phyloP scores from a whole-genome alignment of 2,329 filamentous ascomycete species.

The Fusarium pininemorale region DNA sequence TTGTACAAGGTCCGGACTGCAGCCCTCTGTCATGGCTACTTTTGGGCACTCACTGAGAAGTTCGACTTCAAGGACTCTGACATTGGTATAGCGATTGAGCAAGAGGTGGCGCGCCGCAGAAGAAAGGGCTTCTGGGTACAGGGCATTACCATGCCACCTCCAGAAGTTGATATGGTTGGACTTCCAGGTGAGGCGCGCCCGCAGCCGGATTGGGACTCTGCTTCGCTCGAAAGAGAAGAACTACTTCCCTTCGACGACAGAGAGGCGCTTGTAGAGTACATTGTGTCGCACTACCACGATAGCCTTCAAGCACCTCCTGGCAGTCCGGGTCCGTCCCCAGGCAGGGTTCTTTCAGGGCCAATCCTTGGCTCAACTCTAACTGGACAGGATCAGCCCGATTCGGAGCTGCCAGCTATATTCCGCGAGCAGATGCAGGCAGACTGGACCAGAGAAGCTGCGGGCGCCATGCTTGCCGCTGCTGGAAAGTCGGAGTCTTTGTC shows the following conservation, averaged over 20 bases:
- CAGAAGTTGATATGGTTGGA: constrained; percentile 69
- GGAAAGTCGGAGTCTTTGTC: constrained; percentile 78
- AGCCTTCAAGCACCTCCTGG: constrained; percentile 69
- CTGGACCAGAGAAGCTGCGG: constrained; percentile 81
- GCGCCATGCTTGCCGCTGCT: constrained; percentile 73
- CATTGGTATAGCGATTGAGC: constrained; percentile 75
- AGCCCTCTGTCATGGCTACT: constrained; percentile 87
- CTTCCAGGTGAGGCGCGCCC: constrained; percentile 58
- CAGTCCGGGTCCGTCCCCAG: constrained; percentile 76
- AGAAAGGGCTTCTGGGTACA: constrained; percentile 82
- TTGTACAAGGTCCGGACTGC: constrained; percentile 81
- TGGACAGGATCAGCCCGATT: constrained; percentile 51
- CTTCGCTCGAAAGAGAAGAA: constrained; percentile 68
- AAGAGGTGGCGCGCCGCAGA: constrained; percentile 79
- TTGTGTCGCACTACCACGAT: constrained; percentile 76
- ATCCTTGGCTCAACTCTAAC: constrained; percentile 62
- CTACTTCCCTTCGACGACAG: constrained; percentile 81
- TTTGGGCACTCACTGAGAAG: constrained; percentile 80
- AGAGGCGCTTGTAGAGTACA: constrained; percentile 74
- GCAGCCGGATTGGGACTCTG: constrained; percentile 58
- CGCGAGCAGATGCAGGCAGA: constrained; percentile 79
- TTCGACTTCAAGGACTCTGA: constrained; percentile 78
- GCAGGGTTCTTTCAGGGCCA: constrained; percentile 69
- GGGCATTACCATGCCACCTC: constrained; percentile 75
- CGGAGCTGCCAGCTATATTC: constrained; percentile 72